Percentiles rank a stretch among this genome's conserved stretches.
phyloP scores from a whole-genome alignment of 2,329 filamentous ascomycete species.

The Waltergamsia citrina region DNA sequence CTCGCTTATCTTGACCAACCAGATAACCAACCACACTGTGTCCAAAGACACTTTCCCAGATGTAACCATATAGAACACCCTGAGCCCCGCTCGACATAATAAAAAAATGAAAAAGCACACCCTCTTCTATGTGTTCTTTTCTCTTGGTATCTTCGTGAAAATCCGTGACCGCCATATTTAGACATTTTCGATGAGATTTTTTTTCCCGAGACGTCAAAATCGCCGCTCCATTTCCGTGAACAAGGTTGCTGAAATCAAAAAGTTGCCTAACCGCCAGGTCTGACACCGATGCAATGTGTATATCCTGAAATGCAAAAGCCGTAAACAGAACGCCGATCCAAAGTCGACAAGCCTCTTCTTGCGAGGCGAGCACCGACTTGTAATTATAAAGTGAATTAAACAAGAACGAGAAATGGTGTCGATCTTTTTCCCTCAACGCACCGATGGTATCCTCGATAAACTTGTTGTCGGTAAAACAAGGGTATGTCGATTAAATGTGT shows the following conservation, averaged over 20 bases:
- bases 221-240: slow-evolving; percentile 3
- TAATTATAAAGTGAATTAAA: slow-evolving; percentile 8
- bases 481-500: slow-evolving; percentile 37
- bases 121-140: slow-evolving; percentile 42
- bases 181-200: slow-evolving; percentile 2
- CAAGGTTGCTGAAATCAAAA: slow-evolving; percentile 29
- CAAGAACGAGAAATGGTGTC: slow-evolving; percentile 33
- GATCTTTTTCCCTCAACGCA: slow-evolving; percentile 31
- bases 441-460: slow-evolving; percentile 22
- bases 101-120: slow-evolving; percentile 23
- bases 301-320: slow-evolving; percentile 33
- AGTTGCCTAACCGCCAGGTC: slow-evolving; percentile 11
- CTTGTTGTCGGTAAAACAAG: slow-evolving; percentile 17
- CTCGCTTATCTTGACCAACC: slow-evolving; percentile 2
- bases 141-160: slow-evolving; percentile 21
- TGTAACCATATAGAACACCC: slow-evolving; percentile 8
- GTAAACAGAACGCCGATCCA: slow-evolving; percentile 24
- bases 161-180: slow-evolving; percentile 4
- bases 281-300: slow-evolving; percentile 40
- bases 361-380: slow-evolving; percentile 18
- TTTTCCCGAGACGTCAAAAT: slow-evolving; percentile 3
- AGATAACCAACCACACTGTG: slow-evolving; percentile 10
- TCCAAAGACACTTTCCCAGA: slow-evolving; percentile 19
- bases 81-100: slow-evolving; percentile 15
- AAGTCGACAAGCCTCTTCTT: slow-evolving; percentile 28